phyloP scores from a whole-genome alignment of 371 early-diverging fungal species.

The Vittaforma corneae region DNA sequence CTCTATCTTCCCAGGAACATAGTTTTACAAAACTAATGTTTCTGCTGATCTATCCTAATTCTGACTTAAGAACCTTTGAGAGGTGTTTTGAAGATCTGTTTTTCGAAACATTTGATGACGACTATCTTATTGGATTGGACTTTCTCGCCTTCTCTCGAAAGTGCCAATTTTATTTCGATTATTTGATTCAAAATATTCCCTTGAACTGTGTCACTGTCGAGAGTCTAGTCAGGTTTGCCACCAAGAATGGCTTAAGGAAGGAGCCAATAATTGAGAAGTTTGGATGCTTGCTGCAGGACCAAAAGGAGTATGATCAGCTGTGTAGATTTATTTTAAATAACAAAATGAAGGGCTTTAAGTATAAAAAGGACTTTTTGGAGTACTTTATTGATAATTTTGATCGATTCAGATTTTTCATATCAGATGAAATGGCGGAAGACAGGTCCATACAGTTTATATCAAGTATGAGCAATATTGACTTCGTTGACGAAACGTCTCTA shows the following conservation, averaged over 20 bases:
- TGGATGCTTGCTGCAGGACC: conserved; percentile 1
- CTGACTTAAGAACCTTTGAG: neutral
- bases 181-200: neutral
- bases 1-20: neutral
- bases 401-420: neutral
- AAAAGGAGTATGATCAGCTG: neutral
- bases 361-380: neutral
- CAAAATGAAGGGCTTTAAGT: neutral
- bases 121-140: conserved; percentile 17
- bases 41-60: neutral
- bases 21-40: neutral
- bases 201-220: conserved; percentile 18
- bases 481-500: neutral
- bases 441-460: neutral
- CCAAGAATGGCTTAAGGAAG: conserved; percentile 2
- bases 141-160: conserved; percentile 24
- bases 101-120: neutral
- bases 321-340: neutral
- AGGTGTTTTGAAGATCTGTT: conserved; percentile 7
- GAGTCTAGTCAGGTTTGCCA: conserved; percentile 14
- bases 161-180: conserved; percentile 13
- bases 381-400: conserved; percentile 17
- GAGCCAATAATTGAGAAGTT: conserved; percentile 1
- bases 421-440: neutral
- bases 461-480: neutral